Evolutionary conservation across 2,329 filamentous ascomycete genomes (phyloP).

Genomic region (Stachybotrys chartarum): DNA sequence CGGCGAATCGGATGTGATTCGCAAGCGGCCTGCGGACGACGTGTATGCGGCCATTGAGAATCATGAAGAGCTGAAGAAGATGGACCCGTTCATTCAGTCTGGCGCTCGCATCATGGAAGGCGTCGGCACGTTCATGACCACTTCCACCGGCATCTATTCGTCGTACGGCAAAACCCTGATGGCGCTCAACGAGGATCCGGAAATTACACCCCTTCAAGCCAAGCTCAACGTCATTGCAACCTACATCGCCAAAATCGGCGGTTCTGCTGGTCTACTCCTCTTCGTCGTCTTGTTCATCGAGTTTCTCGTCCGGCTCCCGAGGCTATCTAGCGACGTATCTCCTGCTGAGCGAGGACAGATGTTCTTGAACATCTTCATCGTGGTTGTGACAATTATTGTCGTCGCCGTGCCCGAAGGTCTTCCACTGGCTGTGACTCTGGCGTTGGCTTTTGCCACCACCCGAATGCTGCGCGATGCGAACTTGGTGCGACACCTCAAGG

Average conservation of each 20-base stretch:
- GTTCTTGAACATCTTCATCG: conserved; percentile 70
- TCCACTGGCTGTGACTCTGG: conserved; percentile 70
- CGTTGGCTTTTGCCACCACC: conserved; percentile 69
- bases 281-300: conserved; percentile 84
- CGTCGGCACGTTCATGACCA: conserved; percentile 67
- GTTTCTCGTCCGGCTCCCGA: conserved; percentile 63
- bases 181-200: conserved; percentile 64
- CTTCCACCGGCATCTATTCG: conserved; percentile 65
- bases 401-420: conserved; percentile 74
- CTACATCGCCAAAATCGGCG: conserved; percentile 72
- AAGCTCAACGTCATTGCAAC: conserved; percentile 70
- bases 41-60: conserved; percentile 64
- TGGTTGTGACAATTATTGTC: conserved; percentile 73
- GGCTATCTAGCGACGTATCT: conserved; percentile 36
- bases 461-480: conserved; percentile 75
- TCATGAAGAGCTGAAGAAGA: conserved; percentile 58
- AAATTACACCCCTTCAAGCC: conserved; percentile 69
- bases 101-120: conserved; percentile 73
- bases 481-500: conserved; percentile 66
- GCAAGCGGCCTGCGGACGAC: conserved; percentile 59
- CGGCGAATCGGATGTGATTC: conserved; percentile 71
- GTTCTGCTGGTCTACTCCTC: conserved; percentile 67
- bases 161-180: conserved; percentile 71
- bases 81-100: conserved; percentile 82
- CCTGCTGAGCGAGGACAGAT: conserved; percentile 71